These are phyloP conservation scores for Chenopodium suecicum DNA, from an alignment of 148 eudicot species.

Conservation along the genomic window DNA sequence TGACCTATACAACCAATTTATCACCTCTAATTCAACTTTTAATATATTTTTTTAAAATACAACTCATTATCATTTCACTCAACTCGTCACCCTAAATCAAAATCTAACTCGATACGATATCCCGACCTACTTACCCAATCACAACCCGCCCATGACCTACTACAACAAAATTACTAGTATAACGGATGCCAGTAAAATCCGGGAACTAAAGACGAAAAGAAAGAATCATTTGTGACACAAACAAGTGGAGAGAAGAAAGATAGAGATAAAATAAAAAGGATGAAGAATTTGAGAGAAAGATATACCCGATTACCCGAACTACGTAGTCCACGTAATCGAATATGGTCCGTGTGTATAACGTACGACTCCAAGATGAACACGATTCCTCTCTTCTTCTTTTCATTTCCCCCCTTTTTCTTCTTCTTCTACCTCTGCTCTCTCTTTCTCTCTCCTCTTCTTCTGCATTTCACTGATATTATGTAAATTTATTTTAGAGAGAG, in stretches of 20 bases:
- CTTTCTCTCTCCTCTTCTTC: too few relatives aligned
- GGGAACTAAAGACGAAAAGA: too few relatives aligned
- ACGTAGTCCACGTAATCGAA: constrained; percentile 56
- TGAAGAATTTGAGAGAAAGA: not conserved
- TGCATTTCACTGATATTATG: not conserved
- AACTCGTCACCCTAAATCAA: too few relatives aligned
- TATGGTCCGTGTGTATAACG: constrained; percentile 58
- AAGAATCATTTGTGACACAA: not conserved
- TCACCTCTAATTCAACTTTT: too few relatives aligned
- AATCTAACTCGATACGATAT: too few relatives aligned
- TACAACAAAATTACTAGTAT: too few relatives aligned
- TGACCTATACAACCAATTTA: too few relatives aligned
- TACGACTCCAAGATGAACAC: constrained; percentile 56
- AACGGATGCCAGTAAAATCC: too few relatives aligned
- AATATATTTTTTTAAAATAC: too few relatives aligned
- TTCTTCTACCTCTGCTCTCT: not conserved
- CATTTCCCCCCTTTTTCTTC: not conserved
- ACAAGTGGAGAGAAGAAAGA: not conserved
- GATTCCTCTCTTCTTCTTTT: constrained; percentile 15
- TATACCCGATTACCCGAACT: not conserved
- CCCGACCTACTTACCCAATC: too few relatives aligned
- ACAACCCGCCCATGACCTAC: too few relatives aligned
- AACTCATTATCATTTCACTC: too few relatives aligned
- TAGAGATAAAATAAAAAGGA: constrained; percentile 7
- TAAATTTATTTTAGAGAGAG: not conserved